Evolutionary conservation across 345 rosid species (phyloP).

Genomic region (Dovyalis caffra): DNA sequence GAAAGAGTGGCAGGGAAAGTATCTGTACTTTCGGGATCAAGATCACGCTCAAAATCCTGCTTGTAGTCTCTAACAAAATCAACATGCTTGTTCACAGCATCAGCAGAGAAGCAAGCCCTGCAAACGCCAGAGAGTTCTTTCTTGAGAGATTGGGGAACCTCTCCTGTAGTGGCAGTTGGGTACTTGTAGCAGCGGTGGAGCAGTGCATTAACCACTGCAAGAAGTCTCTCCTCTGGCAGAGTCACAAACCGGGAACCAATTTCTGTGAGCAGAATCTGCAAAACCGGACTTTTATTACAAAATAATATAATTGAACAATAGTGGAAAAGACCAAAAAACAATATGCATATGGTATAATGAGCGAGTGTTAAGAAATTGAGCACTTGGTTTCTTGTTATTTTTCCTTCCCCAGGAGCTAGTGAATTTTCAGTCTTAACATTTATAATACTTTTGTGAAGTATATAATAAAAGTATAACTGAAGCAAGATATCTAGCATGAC

Average conservation of each 20-base stretch:
- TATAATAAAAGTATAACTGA: background rate
- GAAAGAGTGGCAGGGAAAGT: slow-evolving; percentile 95
- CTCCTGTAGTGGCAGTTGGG: slow-evolving; percentile 95
- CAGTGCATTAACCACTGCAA: slow-evolving; percentile 94
- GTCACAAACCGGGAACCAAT: slow-evolving; percentile 97
- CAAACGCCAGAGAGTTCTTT: slow-evolving; percentile 99
- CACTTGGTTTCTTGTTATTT: too few species aligned
- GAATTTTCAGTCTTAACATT: background rate
- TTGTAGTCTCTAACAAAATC: slow-evolving; percentile 98
- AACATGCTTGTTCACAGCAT: slow-evolving; percentile 94
- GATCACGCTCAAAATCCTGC: slow-evolving; percentile 95
- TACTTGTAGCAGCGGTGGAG: slow-evolving; percentile 99
- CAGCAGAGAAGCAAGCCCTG: slow-evolving; percentile 97
- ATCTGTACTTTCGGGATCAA: slow-evolving; percentile 89
- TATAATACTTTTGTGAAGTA: background rate
- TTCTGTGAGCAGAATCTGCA: slow-evolving; percentile 87
- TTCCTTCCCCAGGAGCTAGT: too few species aligned
- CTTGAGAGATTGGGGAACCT: slow-evolving; percentile 97
- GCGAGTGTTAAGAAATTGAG: too few species aligned
- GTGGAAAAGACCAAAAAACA: background rate
- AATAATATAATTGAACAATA: background rate
- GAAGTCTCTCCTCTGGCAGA: slow-evolving; percentile 94
- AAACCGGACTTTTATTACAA: slow-evolving; percentile 12
- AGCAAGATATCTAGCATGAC: slow-evolving; percentile 1
- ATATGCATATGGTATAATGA: background rate